Conservation (phyloP, 2,329 filamentous ascomycete species). For the Fusarium poae region DNA sequence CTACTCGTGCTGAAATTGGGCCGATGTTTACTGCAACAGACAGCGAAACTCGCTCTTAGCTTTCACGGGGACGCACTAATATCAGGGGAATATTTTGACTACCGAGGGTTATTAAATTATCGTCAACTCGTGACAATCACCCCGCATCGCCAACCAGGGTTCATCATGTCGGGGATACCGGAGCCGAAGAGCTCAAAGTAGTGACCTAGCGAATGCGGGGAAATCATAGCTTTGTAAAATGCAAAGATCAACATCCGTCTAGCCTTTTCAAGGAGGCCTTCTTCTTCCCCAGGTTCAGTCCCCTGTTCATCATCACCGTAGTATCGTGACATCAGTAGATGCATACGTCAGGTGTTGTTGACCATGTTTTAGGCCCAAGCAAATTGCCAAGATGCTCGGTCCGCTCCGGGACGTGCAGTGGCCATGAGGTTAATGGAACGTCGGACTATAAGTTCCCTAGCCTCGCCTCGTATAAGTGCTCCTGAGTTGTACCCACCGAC, state of each 20-base stretch:
- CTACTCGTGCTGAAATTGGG: no score
- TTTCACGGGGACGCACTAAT: not conserved
- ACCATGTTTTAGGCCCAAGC: not conserved
- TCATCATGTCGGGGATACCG: constrained; percentile 19
- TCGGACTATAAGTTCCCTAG: constrained; percentile 6
- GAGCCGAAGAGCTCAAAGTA: constrained; percentile 9
- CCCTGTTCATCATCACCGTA: not conserved
- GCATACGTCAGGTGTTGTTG: constrained; percentile 19
- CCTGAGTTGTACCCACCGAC: no score
- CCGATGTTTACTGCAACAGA: no score
- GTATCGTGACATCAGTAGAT: not conserved
- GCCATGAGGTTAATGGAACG: not conserved
- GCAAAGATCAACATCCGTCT: constrained; percentile 11
- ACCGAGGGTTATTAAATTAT: constrained; percentile 3
- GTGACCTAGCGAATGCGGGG: constrained; percentile 3
- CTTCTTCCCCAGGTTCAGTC: constrained; percentile 5
- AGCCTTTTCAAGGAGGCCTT: not conserved
- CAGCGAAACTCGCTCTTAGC: not conserved
- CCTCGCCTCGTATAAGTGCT: rapidly evolving
- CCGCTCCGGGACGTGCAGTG: constrained; percentile 12
- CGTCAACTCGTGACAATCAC: constrained; percentile 10
- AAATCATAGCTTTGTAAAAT: not conserved
- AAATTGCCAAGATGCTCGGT: constrained; percentile 9
- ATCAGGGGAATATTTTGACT: not conserved
- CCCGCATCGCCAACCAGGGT: constrained; percentile 4